Percentiles rank a stretch among this genome's conserved stretches.
Evolutionary conservation across 1,139 yeast genomes (phyloP).

Genomic region (Suhomyces bribrorum): DNA sequence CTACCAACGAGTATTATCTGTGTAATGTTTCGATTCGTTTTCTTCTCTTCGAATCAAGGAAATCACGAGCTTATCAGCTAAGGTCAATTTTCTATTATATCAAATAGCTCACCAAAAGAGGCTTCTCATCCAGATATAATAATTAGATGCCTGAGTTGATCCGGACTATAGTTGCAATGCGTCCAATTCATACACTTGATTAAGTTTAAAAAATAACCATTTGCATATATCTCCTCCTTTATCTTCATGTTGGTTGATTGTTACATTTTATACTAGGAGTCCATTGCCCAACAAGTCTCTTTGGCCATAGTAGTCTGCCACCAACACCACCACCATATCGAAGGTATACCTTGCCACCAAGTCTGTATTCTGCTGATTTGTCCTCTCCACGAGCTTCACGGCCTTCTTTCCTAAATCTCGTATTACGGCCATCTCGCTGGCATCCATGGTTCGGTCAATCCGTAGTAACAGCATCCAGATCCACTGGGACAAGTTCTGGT

Average conservation of each 20-base stretch:
- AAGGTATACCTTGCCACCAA: constrained; percentile 27
- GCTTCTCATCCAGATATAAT: no score
- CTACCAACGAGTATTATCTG: no score
- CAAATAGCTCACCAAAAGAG: no score
- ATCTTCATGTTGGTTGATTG: background rate
- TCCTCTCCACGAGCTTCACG: constrained; percentile 23
- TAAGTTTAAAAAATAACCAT: no score
- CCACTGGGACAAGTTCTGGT: constrained; percentile 39
- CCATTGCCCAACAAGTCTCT: constrained; percentile 26
- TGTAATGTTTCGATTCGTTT: no score
- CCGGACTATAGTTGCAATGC: no score
- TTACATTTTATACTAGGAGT: background rate
- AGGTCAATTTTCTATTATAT: no score
- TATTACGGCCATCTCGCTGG: constrained; percentile 35
- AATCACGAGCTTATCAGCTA: no score
- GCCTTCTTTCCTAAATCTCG: constrained; percentile 47
- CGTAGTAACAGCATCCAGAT: constrained; percentile 38
- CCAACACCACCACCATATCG: constrained; percentile 35
- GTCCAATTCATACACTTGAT: no score
- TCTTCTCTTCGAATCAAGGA: no score
- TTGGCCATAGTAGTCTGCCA: constrained; percentile 41
- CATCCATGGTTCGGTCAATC: constrained; percentile 36
- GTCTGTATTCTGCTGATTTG: constrained; percentile 10
- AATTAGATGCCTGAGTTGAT: no score
- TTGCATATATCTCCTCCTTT: no score